These are phyloP conservation scores for Pseudohalonectria lignicola DNA, from an alignment of 2,329 filamentous ascomycete species.

Conservation along the genomic window DNA sequence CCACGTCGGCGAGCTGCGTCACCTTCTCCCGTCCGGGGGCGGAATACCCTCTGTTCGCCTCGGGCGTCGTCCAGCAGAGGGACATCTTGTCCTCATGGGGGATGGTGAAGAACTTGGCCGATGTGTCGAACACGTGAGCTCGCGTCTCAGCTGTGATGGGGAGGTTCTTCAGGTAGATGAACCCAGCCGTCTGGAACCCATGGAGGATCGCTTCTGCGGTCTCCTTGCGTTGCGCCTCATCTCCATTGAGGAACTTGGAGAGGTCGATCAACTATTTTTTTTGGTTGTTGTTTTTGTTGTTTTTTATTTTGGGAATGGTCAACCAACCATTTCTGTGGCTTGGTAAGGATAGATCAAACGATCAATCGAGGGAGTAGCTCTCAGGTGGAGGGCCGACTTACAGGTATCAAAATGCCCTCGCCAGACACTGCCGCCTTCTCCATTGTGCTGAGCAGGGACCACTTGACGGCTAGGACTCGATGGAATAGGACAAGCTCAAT, in stretches of 20 bases:
- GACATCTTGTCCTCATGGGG: slow-evolving; percentile 50
- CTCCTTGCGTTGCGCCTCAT: slow-evolving; percentile 44
- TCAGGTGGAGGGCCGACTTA: neutral
- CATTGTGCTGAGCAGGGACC: neutral
- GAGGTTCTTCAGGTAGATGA: slow-evolving; percentile 80
- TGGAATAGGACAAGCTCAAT: too few relatives aligned
- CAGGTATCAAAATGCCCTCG: slow-evolving; percentile 3
- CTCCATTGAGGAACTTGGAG: slow-evolving; percentile 56
- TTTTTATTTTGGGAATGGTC: neutral
- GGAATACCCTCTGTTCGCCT: slow-evolving; percentile 66
- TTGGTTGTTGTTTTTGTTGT: too few relatives aligned
- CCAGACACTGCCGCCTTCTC: slow-evolving; percentile 2
- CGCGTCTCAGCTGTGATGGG: slow-evolving; percentile 52
- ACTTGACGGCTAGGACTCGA: too few relatives aligned
- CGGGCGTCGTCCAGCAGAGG: slow-evolving; percentile 59
- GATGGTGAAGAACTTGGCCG: slow-evolving; percentile 56
- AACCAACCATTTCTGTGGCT: too few relatives aligned
- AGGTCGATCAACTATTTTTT: slow-evolving; percentile 81
- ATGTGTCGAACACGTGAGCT: slow-evolving; percentile 45
- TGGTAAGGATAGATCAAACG: too few relatives aligned
- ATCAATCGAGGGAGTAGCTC: too few relatives aligned
- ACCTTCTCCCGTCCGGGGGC: slow-evolving; percentile 62
- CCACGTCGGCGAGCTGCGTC: slow-evolving; percentile 39
- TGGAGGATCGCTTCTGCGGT: slow-evolving; percentile 63
- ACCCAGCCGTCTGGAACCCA: slow-evolving; percentile 78